Base-by-base conservation (phyloP, 495 filamentous ascomycete species). In the Penicillium pancosmium region DNA sequence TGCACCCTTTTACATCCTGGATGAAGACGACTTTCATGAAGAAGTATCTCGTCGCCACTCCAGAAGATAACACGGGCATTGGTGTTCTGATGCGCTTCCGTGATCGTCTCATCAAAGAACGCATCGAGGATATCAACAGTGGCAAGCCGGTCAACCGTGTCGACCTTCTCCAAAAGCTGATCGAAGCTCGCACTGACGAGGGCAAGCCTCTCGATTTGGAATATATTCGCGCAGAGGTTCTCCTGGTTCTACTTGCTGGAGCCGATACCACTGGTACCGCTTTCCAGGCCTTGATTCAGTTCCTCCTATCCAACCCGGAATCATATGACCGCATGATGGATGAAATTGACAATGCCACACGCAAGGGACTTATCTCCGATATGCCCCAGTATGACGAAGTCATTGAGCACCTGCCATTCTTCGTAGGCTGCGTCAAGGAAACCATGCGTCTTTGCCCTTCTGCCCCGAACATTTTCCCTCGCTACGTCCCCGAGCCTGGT, bases 231-330 rank as follows among this genome's bases (percentile, higher is more conserved):
- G 80, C 81, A 0, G 84, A 85, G 67, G 78, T 82, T 19, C 66
- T 85, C 3, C 69, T 85, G 0, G 76, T 85, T 16, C 66, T 86
- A 47, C 73, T 88, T 10, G 86, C 86, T 3, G 86, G 85, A n/a
- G 81, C 85, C 8, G 88, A 91, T 58, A 87, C 87, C 11, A 85
- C 82, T 0, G 81, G 83, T 0, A 84, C 80, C 1, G 74, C 80
- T 9, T 79, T 90, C 63, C 78, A 78, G 48, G 79, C 77, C 2
- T 73, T 84, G 41, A 68, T 89, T 44, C 60, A 78, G 21, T 80
- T 83, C 59, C 68, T 89, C 21, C 62, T 88, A 12, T 71, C 69
- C 6, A 72, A 78, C 49, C 73, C 77, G 0, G 35, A 50, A 0
- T 71, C 76, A 0, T 87, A 86, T 65, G 64, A 73, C 7, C 78